phyloP scores from a whole-genome alignment of 1,284 basidiomycete species.

The Ceratorhiza oryzae-sativae region DNA sequence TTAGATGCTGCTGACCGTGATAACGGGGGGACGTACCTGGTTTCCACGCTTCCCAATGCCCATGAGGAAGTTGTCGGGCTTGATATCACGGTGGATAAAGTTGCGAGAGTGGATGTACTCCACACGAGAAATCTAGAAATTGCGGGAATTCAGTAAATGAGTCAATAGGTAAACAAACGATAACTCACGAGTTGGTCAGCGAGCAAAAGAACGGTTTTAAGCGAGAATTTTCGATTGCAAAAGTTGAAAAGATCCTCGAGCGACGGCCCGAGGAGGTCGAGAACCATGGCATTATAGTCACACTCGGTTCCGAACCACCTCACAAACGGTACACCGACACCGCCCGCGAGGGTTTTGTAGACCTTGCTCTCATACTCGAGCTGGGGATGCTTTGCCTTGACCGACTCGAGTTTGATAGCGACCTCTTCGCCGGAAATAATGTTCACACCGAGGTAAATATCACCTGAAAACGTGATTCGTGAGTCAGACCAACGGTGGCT shows the following conservation, averaged over 20 bases:
- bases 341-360: constrained; percentile 96
- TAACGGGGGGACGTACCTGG: constrained; percentile 57
- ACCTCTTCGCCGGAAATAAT: constrained; percentile 99
- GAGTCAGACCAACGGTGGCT: constrained; percentile 13
- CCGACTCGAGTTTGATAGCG: constrained; percentile 99
- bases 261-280: constrained; percentile 96
- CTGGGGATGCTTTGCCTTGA: constrained; percentile 99
- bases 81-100: constrained; percentile 99
- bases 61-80: constrained; percentile 99
- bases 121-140: constrained; percentile 88
- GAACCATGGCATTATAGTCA: constrained; percentile 99
- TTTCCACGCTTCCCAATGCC: constrained; percentile 99
- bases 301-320: constrained; percentile 98
- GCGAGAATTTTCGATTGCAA: constrained; percentile 96
- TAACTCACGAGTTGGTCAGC: constrained; percentile 91
- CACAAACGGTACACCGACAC: constrained; percentile 98
- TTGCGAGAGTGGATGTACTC: constrained; percentile 99
- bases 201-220: constrained; percentile 96
- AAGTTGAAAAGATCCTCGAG: constrained; percentile 99
- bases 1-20: neutral
- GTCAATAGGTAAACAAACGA: neutral
- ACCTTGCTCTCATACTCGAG: constrained; percentile 98
- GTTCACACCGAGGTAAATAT: constrained; percentile 99
- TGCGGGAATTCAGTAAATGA: constrained; percentile 16
- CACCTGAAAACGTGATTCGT: constrained; percentile 64